Evolutionary conservation across 345 rosid genomes (phyloP).

Genomic region (Moringa oleifera): DNA sequence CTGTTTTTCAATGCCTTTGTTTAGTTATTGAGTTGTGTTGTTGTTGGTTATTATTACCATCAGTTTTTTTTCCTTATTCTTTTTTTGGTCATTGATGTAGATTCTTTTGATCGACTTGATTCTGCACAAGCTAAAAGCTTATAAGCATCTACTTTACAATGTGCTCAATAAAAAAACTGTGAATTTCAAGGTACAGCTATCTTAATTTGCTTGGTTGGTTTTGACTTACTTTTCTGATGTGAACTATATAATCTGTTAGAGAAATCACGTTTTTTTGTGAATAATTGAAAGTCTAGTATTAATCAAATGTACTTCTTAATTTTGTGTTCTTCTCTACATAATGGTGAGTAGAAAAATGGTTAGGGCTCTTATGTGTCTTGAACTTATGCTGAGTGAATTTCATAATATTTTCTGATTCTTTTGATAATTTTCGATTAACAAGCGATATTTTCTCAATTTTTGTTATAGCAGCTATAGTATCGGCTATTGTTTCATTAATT

Average conservation of each 20-base stretch:
- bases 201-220: neutral
- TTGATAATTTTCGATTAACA: too few relatives aligned
- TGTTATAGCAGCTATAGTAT: too few relatives aligned
- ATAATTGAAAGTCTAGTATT: neutral
- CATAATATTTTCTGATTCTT: too few relatives aligned
- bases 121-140: slow-evolving; percentile 74
- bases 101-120: slow-evolving; percentile 81
- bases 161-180: slow-evolving; percentile 41
- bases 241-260: neutral
- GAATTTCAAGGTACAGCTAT: slow-evolving; percentile 41
- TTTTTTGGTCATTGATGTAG: slow-evolving; percentile 23
- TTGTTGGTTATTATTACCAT: neutral
- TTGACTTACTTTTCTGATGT: neutral
- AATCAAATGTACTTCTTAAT: neutral
- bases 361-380: too few relatives aligned
- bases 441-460: too few relatives aligned
- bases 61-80: neutral
- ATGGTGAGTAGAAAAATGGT: neutral
- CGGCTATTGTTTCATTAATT: too few relatives aligned
- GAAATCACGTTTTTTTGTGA: neutral
- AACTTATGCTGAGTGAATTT: too few relatives aligned
- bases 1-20: slow-evolving; percentile 3
- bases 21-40: neutral
- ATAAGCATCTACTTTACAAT: slow-evolving; percentile 69
- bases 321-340: neutral